Evolutionary conservation across 1,284 basidiomycete genomes (phyloP).

Genomic region (Paramarasmius palmivorus): DNA sequence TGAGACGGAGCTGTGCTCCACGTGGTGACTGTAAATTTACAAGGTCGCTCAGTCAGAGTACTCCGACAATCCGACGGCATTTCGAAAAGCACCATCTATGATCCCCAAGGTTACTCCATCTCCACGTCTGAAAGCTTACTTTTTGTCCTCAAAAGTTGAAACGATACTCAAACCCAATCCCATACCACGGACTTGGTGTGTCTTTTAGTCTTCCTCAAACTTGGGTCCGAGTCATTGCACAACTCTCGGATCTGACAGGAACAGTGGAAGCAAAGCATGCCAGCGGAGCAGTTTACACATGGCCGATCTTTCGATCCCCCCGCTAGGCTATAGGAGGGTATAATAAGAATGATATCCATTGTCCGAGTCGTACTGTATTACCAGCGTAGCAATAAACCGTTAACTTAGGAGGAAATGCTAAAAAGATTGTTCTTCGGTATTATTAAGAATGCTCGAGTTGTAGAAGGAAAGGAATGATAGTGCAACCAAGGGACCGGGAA

Average conservation of each 20-base stretch:
- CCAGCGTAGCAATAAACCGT: constrained; percentile 2
- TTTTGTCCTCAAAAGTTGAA: no score
- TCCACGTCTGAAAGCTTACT: no score
- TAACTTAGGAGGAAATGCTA: neutral
- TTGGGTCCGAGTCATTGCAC: no score
- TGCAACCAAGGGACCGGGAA: neutral
- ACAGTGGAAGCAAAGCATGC: neutral
- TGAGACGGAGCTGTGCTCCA: no score
- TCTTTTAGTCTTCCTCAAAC: no score
- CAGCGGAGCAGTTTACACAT: neutral
- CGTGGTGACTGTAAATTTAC: no score
- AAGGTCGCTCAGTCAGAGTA: no score
- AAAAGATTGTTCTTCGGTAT: neutral
- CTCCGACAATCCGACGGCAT: no score
- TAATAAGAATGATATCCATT: constrained; percentile 5
- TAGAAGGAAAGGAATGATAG: neutral
- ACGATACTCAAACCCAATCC: no score
- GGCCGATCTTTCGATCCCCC: neutral
- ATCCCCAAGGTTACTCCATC: no score
- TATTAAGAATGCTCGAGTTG: neutral
- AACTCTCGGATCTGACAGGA: neutral
- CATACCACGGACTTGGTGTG: no score
- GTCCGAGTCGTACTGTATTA: constrained; percentile 3
- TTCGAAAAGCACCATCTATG: no score
- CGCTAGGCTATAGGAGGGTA: constrained; percentile 14